Conservation (phyloP, 2,329 filamentous ascomycete genomes). For the Ascochyta lentis region DNA sequence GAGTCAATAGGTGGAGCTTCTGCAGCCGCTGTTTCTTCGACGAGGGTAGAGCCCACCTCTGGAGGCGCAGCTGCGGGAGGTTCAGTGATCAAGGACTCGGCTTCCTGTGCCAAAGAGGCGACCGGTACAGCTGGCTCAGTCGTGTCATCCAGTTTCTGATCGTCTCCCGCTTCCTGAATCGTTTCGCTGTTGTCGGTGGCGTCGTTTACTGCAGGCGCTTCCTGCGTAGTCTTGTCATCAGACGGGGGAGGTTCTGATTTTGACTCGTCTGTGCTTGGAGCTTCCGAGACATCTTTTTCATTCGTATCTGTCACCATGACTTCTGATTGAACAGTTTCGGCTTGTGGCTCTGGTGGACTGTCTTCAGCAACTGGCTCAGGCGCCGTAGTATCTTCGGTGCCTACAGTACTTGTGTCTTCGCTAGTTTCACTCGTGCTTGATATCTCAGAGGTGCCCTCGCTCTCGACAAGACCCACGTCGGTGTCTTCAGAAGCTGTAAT, state of each 20-base stretch:
- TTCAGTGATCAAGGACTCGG: not conserved
- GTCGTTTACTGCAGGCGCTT: not conserved
- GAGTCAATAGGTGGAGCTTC: not conserved
- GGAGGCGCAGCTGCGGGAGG: not conserved
- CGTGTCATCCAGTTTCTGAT: not conserved
- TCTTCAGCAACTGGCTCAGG: not conserved
- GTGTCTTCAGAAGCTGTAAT: not conserved
- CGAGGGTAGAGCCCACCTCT: not conserved
- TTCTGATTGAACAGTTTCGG: not conserved
- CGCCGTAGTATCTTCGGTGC: not conserved
- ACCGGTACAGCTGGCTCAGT: not conserved
- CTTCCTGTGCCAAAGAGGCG: not conserved
- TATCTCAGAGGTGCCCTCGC: conserved; percentile 2
- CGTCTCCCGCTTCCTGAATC: not conserved
- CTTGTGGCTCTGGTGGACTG: not conserved
- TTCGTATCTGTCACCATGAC: not conserved
- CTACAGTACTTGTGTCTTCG: not conserved
- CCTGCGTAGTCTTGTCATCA: not conserved
- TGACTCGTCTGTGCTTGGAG: not conserved
- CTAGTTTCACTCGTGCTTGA: not conserved
- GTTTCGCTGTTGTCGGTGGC: not conserved
- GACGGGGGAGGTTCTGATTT: not conserved
- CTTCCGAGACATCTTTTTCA: not conserved
- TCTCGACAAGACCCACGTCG: conserved; percentile 1
- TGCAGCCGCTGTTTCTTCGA: not conserved